phyloP scores from a whole-genome alignment of 192 early-diverging fungal species.

The Coemansia sp. region DNA sequence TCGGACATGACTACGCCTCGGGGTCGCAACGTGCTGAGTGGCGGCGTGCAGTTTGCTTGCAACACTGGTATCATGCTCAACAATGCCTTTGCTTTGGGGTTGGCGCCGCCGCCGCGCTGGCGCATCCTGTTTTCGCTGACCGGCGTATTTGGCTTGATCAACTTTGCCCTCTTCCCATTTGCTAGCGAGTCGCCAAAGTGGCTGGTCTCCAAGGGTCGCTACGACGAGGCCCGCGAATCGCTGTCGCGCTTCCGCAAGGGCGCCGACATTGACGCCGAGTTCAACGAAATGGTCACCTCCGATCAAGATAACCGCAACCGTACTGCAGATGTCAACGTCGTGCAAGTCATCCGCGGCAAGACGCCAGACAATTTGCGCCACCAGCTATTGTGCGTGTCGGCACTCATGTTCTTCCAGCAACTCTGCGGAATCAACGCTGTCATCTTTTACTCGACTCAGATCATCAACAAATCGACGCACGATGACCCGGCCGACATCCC shows the following conservation, averaged over 20 bases:
- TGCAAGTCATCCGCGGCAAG: conserved; percentile 58
- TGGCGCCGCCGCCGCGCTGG: conserved; percentile 70
- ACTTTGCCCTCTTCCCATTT: conserved; percentile 63
- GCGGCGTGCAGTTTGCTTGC: conserved; percentile 75
- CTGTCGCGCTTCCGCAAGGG: conserved; percentile 61
- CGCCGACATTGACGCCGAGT: conserved; percentile 65
- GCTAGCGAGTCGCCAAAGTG: conserved; percentile 82
- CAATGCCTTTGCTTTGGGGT: conserved; percentile 65
- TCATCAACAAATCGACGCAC: conserved; percentile 63
- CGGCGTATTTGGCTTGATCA: conserved; percentile 62
- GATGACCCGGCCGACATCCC: conserved; percentile 54
- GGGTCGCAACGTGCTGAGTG: conserved; percentile 71
- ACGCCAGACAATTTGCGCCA: conserved; percentile 60
- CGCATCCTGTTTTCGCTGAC: conserved; percentile 69
- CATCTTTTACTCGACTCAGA: conserved; percentile 87
- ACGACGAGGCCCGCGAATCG: conserved; percentile 60
- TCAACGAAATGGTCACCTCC: conserved; percentile 62
- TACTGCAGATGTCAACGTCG: conserved; percentile 52
- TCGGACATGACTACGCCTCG: conserved; percentile 77
- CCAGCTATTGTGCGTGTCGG: conserved; percentile 66
- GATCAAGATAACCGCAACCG: conserved; percentile 44
- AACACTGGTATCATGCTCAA: conserved; percentile 79
- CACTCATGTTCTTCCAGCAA: conserved; percentile 79
- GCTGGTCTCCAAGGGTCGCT: conserved; percentile 65
- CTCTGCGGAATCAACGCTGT: conserved; percentile 85